Base-by-base conservation (phyloP, 2,329 filamentous ascomycete genomes). In the Immersiporthe knoxdaviesiana region DNA sequence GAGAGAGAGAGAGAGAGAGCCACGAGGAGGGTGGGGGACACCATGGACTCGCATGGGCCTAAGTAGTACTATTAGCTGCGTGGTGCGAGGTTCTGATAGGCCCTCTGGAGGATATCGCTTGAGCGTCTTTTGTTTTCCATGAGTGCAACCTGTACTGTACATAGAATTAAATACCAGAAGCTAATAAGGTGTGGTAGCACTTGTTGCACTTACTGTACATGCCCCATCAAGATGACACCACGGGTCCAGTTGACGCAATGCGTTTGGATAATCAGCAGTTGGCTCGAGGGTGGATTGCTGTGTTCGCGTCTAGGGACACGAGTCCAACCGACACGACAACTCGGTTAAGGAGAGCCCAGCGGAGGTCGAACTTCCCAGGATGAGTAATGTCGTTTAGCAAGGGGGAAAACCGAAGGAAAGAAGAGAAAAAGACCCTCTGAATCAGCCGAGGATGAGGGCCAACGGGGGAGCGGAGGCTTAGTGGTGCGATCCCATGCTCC, bases 331-430 rank as follows among this genome's bases (percentile, higher is more conserved):
- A 27, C 50, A n/a, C n/a, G n/a, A n/a, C n/a, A n/a, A 54, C 63
- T 68, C 63, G 62, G 58, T 30, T 12, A 12, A 37, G 54, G 27
- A 35, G 63, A 27, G 11, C 37, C n/a, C 63, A n/a, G n/a, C 63
- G 14, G 18, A 10, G 35, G 50, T 27, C 27, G 18, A n/a, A n/a
- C n/a, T n/a, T n/a, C n/a, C n/a, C n/a, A 27, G 35, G 39, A 61
- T 39, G 56, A 14, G 24, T 52, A 44, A 21, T 54, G 68, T 47
- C 41, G 66, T 66, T 68, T 60, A 8, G n/a, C n/a, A n/a, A n/a
- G n/a, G n/a, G n/a, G n/a, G n/a, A n/a, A n/a, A n/a, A n/a, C 35
- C 8, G 35, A 35, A 35, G 35, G 8, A 35, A 35, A 8, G 8
- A 35, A 35, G 35, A 35, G 37, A 39, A 39, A 39, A 39, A 27